A percentile compares a stretch with the other conserved stretches of the same genome.
Conservation (phyloP, 257 asterid genomes). For the Penstemon eatonii region DNA sequence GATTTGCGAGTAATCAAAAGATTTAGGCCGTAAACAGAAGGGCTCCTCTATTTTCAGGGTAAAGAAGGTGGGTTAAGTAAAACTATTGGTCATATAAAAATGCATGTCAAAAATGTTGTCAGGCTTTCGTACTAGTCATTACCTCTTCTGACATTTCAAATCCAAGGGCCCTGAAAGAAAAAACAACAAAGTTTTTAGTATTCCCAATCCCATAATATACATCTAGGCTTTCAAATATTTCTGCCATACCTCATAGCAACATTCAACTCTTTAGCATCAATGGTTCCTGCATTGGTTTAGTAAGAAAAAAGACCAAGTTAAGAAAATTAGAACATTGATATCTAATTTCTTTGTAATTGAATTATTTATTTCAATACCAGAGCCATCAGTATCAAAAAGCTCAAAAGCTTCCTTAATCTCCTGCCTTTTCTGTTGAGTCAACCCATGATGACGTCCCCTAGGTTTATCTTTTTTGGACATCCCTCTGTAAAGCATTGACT, state of each 20-base stretch:
- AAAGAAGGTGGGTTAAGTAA: neutral
- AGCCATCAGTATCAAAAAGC: slow-evolving; percentile 86
- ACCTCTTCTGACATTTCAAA: slow-evolving; percentile 97
- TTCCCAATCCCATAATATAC: neutral
- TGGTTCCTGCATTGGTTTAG: slow-evolving; percentile 55
- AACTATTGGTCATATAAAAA: no score
- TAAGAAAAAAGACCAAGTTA: slow-evolving; percentile 15
- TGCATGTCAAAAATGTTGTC: slow-evolving; percentile 2
- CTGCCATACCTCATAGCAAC: slow-evolving; percentile 86
- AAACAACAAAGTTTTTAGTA: slow-evolving; percentile 19
- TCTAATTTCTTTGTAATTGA: neutral
- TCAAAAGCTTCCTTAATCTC: slow-evolving; percentile 93
- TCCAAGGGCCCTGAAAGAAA: slow-evolving; percentile 87
- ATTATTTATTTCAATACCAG: slow-evolving; percentile 48
- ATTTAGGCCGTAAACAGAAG: slow-evolving; percentile 4
- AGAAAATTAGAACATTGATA: slow-evolving; percentile 7
- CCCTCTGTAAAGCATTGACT: slow-evolving; percentile 62
- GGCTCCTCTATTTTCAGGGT: neutral
- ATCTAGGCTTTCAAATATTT: neutral
- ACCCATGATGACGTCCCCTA: slow-evolving; percentile 71
- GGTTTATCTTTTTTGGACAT: slow-evolving; percentile 64
- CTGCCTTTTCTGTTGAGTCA: slow-evolving; percentile 80
- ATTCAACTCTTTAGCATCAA: slow-evolving; percentile 90
- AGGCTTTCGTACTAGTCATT: slow-evolving; percentile 25
- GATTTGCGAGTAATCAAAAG: neutral